These are phyloP conservation scores for Dothideomycetidae sp. DNA, from an alignment of 2,329 filamentous ascomycete species.

Conservation along the genomic window DNA sequence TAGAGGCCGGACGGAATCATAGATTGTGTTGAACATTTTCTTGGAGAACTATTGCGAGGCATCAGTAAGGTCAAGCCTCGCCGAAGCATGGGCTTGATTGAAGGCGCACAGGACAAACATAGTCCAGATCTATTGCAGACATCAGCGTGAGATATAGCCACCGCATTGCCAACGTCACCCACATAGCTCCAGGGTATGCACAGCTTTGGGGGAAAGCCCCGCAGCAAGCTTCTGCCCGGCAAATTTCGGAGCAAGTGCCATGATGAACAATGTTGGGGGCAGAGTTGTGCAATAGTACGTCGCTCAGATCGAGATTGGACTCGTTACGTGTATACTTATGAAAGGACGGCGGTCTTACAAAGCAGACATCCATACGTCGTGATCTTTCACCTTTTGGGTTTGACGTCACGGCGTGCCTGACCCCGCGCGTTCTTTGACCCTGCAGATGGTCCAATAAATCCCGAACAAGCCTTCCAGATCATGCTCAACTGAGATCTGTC, in stretches of 20 bases:
- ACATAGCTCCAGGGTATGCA: slow-evolving; percentile 43
- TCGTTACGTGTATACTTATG: no score
- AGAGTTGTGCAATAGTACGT: no score
- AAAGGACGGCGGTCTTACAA: no score
- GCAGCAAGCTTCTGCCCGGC: slow-evolving; percentile 55
- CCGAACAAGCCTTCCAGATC: no score
- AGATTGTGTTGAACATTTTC: slow-evolving; percentile 63
- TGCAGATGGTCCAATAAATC: no score
- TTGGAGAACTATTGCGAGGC: slow-evolving; percentile 49
- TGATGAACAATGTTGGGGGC: slow-evolving; percentile 24
- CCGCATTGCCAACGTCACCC: slow-evolving; percentile 13
- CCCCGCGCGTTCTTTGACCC: no score
- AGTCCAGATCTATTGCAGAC: slow-evolving; percentile 57
- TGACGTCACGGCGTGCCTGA: neutral
- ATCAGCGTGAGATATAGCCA: neutral
- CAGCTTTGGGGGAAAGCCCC: slow-evolving; percentile 27
- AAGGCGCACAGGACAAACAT: slow-evolving; percentile 56
- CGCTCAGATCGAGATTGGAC: no score
- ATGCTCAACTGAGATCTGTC: no score
- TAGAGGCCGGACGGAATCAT: slow-evolving; percentile 48
- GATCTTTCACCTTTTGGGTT: no score
- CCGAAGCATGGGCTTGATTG: no score
- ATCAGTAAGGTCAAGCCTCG: slow-evolving; percentile 1
- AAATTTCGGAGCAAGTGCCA: slow-evolving; percentile 68
- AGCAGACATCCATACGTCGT: no score